Evolutionary conservation across 2,329 filamentous ascomycete genomes (phyloP).

Genomic region (Aspergillus jensenii): DNA sequence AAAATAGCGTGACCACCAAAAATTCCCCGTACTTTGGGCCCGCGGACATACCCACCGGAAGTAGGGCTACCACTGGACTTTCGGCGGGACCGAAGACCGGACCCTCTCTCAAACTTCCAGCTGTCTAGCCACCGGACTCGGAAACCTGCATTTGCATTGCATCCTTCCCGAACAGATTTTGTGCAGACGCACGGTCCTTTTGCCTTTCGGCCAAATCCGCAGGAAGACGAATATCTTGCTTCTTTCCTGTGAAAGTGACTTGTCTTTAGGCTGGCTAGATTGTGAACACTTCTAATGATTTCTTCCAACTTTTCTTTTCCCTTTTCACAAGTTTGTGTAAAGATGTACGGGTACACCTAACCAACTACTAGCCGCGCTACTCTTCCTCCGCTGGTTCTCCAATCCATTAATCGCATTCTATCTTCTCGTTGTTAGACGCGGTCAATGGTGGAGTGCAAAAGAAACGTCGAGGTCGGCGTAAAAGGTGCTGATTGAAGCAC

Average conservation of each 20-base stretch:
- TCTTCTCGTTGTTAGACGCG: background rate
- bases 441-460: background rate
- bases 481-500: background rate
- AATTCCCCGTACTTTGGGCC: background rate
- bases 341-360: background rate
- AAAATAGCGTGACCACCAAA: background rate
- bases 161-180: background rate
- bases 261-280: background rate
- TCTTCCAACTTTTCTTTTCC: background rate
- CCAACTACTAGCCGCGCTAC: background rate
- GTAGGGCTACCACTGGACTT: background rate
- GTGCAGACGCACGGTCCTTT: slow-evolving; percentile 1
- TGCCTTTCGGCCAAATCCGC: background rate
- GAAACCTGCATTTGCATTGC: slow-evolving; percentile 1
- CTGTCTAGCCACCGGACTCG: background rate
- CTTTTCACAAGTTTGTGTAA: background rate
- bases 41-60: background rate
- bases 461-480: slow-evolving; percentile 10
- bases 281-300: background rate
- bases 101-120: background rate
- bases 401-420: too few species aligned
- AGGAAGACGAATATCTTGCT: background rate
- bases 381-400: background rate
- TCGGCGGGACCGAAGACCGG: slow-evolving; percentile 2
- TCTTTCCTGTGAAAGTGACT: background rate